Conservation (phyloP, 805 yeast species). For the Jamesozyma spencerorum region DNA sequence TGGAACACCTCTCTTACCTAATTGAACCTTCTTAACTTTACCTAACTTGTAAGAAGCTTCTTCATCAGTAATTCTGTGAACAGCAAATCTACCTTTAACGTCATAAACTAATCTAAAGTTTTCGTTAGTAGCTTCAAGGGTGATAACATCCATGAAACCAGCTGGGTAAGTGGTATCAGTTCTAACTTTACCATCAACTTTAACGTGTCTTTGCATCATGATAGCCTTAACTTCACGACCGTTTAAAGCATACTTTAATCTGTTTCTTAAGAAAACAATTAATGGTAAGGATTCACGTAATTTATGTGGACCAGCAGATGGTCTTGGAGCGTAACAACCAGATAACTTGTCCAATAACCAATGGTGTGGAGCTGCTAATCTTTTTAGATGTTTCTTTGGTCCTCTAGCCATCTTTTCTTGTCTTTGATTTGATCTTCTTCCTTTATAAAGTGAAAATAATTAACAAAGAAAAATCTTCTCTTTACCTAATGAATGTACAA, state of each 20-base stretch:
- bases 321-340: constrained; percentile 99
- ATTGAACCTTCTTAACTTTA: constrained; percentile 95
- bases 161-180: constrained; percentile 98
- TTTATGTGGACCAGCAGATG: constrained; percentile 99
- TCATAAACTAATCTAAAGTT: constrained; percentile 98
- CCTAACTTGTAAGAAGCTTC: constrained; percentile 98
- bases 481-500: not conserved
- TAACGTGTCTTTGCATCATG: constrained; percentile 95
- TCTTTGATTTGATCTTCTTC: constrained; percentile 6
- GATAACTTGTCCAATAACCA: constrained; percentile 99
- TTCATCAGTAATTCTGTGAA: constrained; percentile 98
- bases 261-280: constrained; percentile 94
- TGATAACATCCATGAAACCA: constrained; percentile 98
- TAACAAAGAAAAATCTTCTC: not conserved
- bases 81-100: constrained; percentile 97
- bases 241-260: constrained; percentile 96
- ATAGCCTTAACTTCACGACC: constrained; percentile 98
- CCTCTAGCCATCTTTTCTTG: constrained; percentile 62
- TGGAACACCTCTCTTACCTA: constrained; percentile 98
- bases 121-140: constrained; percentile 97
- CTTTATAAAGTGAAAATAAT: not conserved
- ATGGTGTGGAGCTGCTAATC: constrained; percentile 99
- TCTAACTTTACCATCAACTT: constrained; percentile 99
- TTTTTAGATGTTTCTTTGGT: constrained; percentile 97
- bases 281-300: constrained; percentile 96